Conservation (phyloP, 805 yeast species). For the Metschnikowia anglica region DNA sequence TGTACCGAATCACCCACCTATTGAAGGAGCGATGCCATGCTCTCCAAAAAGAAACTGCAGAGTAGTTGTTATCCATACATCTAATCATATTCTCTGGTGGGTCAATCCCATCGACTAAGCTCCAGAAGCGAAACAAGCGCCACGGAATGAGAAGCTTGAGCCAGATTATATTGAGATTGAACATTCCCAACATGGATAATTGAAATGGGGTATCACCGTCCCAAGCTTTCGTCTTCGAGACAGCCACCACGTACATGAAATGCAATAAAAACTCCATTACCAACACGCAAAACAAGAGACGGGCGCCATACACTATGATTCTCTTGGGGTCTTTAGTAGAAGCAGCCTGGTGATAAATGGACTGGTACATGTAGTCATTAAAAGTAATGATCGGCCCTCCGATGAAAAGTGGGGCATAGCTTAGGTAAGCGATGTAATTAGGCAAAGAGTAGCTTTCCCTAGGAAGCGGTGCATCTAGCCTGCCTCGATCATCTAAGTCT, state of each 20-base stretch:
- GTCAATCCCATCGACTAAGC: slow-evolving; percentile 86
- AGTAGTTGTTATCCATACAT: slow-evolving; percentile 91
- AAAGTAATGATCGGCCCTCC: slow-evolving; percentile 95
- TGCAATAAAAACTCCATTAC: slow-evolving; percentile 90
- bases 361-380: slow-evolving; percentile 85
- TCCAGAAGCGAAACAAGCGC: slow-evolving; percentile 94
- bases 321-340: slow-evolving; percentile 54
- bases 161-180: slow-evolving; percentile 91
- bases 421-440: slow-evolving; percentile 72
- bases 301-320: slow-evolving; percentile 57
- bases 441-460: slow-evolving; percentile 56
- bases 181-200: slow-evolving; percentile 89
- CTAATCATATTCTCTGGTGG: slow-evolving; percentile 98
- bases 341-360: slow-evolving; percentile 50
- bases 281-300: slow-evolving; percentile 71
- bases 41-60: slow-evolving; percentile 95
- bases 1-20: slow-evolving; percentile 84
- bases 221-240: slow-evolving; percentile 89
- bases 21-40: slow-evolving; percentile 97
- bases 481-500: slow-evolving; percentile 54
- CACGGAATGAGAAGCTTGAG: slow-evolving; percentile 90
- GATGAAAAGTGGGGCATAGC: slow-evolving; percentile 85
- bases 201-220: slow-evolving; percentile 85
- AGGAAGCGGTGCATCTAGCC: slow-evolving; percentile 64
- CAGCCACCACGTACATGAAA: slow-evolving; percentile 89